Evolutionary conservation across 768 basidiomycete genomes (phyloP).

Genomic region (Mycena crocata): DNA sequence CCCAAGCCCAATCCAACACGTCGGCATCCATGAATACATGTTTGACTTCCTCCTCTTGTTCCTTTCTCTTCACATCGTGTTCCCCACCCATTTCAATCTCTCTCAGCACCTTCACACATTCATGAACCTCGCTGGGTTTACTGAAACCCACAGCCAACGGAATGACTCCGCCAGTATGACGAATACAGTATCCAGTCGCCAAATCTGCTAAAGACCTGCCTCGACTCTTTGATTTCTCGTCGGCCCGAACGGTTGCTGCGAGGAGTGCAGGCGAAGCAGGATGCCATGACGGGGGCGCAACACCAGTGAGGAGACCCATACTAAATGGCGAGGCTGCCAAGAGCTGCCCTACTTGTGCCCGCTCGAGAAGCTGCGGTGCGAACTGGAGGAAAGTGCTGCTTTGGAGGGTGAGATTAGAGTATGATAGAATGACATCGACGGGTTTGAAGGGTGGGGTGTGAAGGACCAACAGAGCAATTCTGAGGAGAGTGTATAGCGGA

Average conservation of each 20-base stretch:
- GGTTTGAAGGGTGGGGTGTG: constrained; percentile 76
- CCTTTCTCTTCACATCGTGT: constrained; percentile 47
- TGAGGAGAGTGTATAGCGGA: constrained; percentile 85
- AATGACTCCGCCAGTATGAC: constrained; percentile 56
- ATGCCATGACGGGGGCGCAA: constrained; percentile 75
- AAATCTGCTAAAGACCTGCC: constrained; percentile 66
- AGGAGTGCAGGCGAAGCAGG: constrained; percentile 70
- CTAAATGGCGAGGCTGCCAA: constrained; percentile 85
- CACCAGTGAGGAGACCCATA: constrained; percentile 80
- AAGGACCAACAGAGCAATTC: constrained; percentile 80
- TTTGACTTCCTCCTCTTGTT: constrained; percentile 58
- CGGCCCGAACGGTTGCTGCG: constrained; percentile 55
- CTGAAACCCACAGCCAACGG: constrained; percentile 83
- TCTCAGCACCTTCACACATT: constrained; percentile 75
- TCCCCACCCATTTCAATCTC: constrained; percentile 57
- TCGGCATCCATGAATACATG: constrained; percentile 61
- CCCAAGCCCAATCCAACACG: constrained; percentile 79
- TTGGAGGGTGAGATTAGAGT: constrained; percentile 84
- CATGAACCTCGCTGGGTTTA: constrained; percentile 78
- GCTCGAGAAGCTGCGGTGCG: constrained; percentile 64
- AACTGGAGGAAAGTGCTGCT: constrained; percentile 71
- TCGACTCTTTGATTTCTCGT: constrained; percentile 48
- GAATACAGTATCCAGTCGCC: constrained; percentile 80
- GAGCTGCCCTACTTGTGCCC: constrained; percentile 76
- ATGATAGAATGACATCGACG: constrained; percentile 83